Evolutionary conservation across 2,329 filamentous ascomycete species (phyloP), one percentile per base, ranked within the genome.

Genomic region (Biscogniauxia sp.): DNA sequence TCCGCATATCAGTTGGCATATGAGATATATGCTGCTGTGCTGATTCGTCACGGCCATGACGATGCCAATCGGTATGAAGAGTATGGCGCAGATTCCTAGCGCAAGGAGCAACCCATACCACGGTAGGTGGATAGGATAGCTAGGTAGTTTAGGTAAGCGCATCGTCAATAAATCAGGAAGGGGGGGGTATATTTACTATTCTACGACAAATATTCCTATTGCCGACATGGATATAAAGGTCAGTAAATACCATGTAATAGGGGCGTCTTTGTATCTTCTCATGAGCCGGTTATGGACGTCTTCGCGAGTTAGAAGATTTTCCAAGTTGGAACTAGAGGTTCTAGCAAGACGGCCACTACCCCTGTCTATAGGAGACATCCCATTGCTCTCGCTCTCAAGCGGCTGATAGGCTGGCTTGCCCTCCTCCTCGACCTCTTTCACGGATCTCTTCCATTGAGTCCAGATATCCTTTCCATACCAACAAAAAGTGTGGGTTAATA

Each of bases 31-130:
- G 74, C 88, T 92, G 75, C 88, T 92, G 74, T 95, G 91, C 72
- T 94, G 91, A 73, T 95, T 96, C 9, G 92, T 96, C 66, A 96
- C 92, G 17, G 92, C 92, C 90, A 95, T 96, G 69, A 96, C 90
- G 72, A 96, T 95, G 62, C 92, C 92, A 65, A 95, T 94, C 11
- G 92, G 92, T 61, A 96, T 92, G 78, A 96, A 96, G 62, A 96
- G 89, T 58, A 94, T 75, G 20, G 88, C 87, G 62, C 91, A 92
- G 57, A 96, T 92, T 25, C 81, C 84, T 1, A 96, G 82, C 1
- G 92, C 90, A 5, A 96, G 82, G 17, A 96, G 79, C 2, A 96
- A 80, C 3, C 92, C 92, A 69, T 95, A 95, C 89, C 92, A 96
- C 0, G 92, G 92, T 1, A 96, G 80, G 71, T 93, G 88, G 53